A percentile compares a stretch with the other conserved stretches of the same genome.
phyloP scores from a whole-genome alignment of 371 early-diverging fungal genomes.

The Nematocida sp. region DNA sequence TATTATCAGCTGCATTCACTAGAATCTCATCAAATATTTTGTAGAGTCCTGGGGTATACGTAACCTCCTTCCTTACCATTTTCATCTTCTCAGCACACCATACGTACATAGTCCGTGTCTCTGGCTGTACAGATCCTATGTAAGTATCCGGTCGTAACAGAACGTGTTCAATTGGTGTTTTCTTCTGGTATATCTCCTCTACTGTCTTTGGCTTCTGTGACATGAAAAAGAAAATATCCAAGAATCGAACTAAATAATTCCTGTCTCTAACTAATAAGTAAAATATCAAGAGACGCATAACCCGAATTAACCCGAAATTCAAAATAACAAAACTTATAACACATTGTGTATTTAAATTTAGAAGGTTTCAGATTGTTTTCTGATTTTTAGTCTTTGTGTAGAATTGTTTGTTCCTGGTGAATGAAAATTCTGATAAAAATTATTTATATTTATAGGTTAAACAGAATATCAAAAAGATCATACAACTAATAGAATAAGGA shows the following conservation, averaged over 20 bases:
- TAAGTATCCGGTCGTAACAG: slow-evolving; percentile 95
- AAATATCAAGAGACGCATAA: not conserved
- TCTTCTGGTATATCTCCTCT: slow-evolving; percentile 94
- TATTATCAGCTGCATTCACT: slow-evolving; percentile 80
- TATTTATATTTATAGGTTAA: too few species aligned
- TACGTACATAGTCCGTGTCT: slow-evolving; percentile 81
- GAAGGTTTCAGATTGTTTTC: too few species aligned
- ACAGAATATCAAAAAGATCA: too few species aligned
- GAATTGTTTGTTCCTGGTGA: not conserved
- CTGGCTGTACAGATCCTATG: slow-evolving; percentile 89
- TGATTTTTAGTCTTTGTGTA: not conserved
- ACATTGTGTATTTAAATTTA: too few species aligned
- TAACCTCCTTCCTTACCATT: slow-evolving; percentile 76
- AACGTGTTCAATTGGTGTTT: slow-evolving; percentile 95
- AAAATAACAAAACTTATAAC: not conserved
- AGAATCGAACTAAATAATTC: slow-evolving; percentile 14
- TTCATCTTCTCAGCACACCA: slow-evolving; percentile 71
- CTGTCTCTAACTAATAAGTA: too few species aligned
- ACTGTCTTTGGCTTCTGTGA: slow-evolving; percentile 71
- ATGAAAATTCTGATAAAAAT: too few species aligned
- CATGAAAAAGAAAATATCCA: slow-evolving; percentile 41
- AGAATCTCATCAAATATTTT: slow-evolving; percentile 99
- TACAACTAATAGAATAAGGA: too few species aligned
- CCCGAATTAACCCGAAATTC: not conserved
- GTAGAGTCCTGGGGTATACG: slow-evolving; percentile 90